A percentile compares a stretch with the other conserved stretches of the same genome.
phyloP scores from a whole-genome alignment of 768 basidiomycete genomes.

The Hygrophoropsis aurantiaca region DNA sequence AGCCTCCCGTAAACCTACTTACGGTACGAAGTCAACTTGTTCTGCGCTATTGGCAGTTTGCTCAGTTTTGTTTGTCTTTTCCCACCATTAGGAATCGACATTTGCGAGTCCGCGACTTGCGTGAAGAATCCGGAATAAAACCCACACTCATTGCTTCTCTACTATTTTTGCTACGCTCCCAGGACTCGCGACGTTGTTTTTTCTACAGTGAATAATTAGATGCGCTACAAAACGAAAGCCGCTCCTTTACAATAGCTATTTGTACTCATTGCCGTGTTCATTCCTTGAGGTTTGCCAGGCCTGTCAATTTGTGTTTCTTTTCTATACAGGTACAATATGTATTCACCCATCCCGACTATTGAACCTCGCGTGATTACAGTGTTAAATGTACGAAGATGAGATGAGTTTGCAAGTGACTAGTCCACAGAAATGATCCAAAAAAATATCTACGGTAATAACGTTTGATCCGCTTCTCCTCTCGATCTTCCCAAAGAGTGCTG shows the following conservation, averaged over 20 bases:
- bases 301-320: constrained; percentile 16
- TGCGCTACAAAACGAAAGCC: constrained; percentile 22
- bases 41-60: constrained; percentile 18
- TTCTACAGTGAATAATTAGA: no score
- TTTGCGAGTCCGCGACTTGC: constrained; percentile 25
- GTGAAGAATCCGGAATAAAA: constrained; percentile 11
- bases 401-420: no score
- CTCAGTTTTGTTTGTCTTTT: constrained; percentile 19
- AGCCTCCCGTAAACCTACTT: constrained; percentile 34
- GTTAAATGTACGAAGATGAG: no score
- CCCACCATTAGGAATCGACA: constrained; percentile 7
- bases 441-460: constrained; percentile 4
- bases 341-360: constrained; percentile 1
- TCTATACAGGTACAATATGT: constrained; percentile 20
- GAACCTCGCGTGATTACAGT: no score
- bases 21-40: constrained; percentile 37
- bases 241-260: constrained; percentile 15
- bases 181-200: constrained; percentile 13
- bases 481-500: constrained; percentile 43
- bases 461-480: constrained; percentile 23
- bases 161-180: constrained; percentile 7
- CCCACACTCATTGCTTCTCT: constrained; percentile 18
- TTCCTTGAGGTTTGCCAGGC: constrained; percentile 7
- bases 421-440: no score
- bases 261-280: constrained; percentile 13